Base-by-base conservation (phyloP, 805 yeast species). In the Lipomyces mesembrius region DNA sequence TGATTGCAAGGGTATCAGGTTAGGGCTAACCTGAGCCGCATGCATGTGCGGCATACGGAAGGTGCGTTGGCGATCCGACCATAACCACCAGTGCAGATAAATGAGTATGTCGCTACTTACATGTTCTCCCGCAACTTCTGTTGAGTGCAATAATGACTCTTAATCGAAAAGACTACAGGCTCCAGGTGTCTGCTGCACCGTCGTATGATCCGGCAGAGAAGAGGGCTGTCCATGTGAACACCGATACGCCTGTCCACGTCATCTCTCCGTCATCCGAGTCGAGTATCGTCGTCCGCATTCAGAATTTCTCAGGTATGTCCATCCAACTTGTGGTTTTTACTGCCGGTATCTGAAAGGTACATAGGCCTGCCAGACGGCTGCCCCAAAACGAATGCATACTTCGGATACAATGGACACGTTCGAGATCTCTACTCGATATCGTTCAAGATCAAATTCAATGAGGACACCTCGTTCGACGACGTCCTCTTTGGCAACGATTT, bases 401-500 rank as follows among this genome's bases (percentile, higher is more conserved):
- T 78, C 64, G 68, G 66, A 11, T 53, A 59, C 49, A 62, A 67
- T 2, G 59, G 58, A 22, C 80, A 77, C 62, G 25, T 53, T 43
- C 29, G 66, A 29, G 79, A 77, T 61, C 70, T 68, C 11, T 72
- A 77, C 65, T 79, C 83, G 43, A 73, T 83, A 61, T 79, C 79
- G 73, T 72, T 83, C 65, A 59, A 73, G 63, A 80, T 85, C 66
- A 77, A 73, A 11, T 89, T 88, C 55, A 77, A 73, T 34, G 63
- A 62, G 11, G 63, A 61, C 37, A 57, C 49, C 59, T 64, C 59
- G 69, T 67, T 66, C 2, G 79, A 83, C 54, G 81, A 82, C n/a
- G 76, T 88, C 53, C 66, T 85, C n/a, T 88, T 86, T 77, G 92
- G 92, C 0, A 88, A 88, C 74, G 92, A 88, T 72, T 87, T 87